A percentile compares a stretch with the other conserved stretches of the same genome.
Evolutionary conservation across 2,329 filamentous ascomycete genomes (phyloP).

Genomic region (Ceratocystis colombiana): DNA sequence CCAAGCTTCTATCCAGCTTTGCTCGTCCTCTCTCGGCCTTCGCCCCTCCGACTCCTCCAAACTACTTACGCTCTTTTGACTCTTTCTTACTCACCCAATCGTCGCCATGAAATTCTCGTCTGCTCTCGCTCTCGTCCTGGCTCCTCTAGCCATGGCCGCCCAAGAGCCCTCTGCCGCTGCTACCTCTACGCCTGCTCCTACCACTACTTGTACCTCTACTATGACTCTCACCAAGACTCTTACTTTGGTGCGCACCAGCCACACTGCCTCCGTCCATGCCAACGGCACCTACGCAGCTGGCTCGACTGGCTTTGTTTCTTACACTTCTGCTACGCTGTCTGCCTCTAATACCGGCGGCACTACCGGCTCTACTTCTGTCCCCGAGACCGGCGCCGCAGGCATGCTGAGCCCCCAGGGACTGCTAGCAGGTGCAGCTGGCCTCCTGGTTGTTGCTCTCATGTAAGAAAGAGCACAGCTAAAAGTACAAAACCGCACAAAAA

Average conservation of each 20-base stretch:
- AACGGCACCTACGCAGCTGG: slow-evolving; percentile 32
- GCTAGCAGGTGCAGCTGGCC: slow-evolving; percentile 42
- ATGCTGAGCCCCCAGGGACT: slow-evolving; percentile 39
- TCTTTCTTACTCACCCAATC: background rate
- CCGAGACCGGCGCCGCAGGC: slow-evolving; percentile 33
- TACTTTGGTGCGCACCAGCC: slow-evolving; percentile 40
- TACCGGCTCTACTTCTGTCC: slow-evolving; percentile 33
- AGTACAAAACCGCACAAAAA: slow-evolving; percentile 11
- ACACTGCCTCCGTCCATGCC: slow-evolving; percentile 33
- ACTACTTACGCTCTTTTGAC: background rate
- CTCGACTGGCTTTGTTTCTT: slow-evolving; percentile 29
- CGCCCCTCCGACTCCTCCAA: background rate
- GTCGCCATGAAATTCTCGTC: slow-evolving; percentile 36
- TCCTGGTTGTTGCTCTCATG: slow-evolving; percentile 43
- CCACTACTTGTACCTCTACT: slow-evolving; percentile 33
- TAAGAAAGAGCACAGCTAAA: slow-evolving; percentile 35
- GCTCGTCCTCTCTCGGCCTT: background rate
- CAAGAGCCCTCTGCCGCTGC: slow-evolving; percentile 28
- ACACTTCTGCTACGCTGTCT: slow-evolving; percentile 29
- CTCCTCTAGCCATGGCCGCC: slow-evolving; percentile 45
- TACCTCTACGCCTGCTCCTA: slow-evolving; percentile 27
- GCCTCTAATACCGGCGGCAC: slow-evolving; percentile 29
- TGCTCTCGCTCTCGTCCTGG: slow-evolving; percentile 42
- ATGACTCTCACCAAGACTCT: slow-evolving; percentile 42
- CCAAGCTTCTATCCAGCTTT: slow-evolving; percentile 2